Conservation (phyloP, 257 asterid species). For the Salvia rosmarinus region DNA sequence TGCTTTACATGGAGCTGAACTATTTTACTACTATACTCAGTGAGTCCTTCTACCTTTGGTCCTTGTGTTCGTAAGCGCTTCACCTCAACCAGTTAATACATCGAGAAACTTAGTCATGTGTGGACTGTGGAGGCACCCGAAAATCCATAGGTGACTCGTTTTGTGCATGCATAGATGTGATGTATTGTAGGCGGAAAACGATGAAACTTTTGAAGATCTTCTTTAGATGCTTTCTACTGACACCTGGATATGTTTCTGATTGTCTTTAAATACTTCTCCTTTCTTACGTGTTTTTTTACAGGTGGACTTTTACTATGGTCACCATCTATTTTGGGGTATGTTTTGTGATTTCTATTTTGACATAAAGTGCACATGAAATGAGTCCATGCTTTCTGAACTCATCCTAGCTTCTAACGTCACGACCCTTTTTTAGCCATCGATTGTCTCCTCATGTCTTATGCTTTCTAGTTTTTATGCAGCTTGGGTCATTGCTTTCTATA, state of each 20-base stretch:
- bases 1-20: slow-evolving; percentile 61
- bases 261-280: slow-evolving; percentile 19
- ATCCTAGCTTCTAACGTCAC: slow-evolving; percentile 24
- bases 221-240: slow-evolving; percentile 9
- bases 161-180: background rate
- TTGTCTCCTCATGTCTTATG: slow-evolving; percentile 35
- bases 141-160: background rate
- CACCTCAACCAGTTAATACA: background rate
- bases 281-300: slow-evolving; percentile 38
- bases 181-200: background rate
- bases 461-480: slow-evolving; percentile 51
- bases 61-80: slow-evolving; percentile 3
- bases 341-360: slow-evolving; percentile 31
- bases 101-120: background rate
- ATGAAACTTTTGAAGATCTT: background rate
- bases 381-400: slow-evolving; percentile 14
- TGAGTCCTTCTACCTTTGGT: slow-evolving; percentile 47
- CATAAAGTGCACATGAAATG: slow-evolving; percentile 20
- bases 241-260: slow-evolving; percentile 16
- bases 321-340: slow-evolving; percentile 91
- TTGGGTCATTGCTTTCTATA: slow-evolving; percentile 73
- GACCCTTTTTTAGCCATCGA: background rate
- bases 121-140: background rate
- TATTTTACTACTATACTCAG: slow-evolving; percentile 89
- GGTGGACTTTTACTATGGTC: slow-evolving; percentile 90